phyloP scores from a whole-genome alignment of 805 yeast species.

The Lipomyces sp. region DNA sequence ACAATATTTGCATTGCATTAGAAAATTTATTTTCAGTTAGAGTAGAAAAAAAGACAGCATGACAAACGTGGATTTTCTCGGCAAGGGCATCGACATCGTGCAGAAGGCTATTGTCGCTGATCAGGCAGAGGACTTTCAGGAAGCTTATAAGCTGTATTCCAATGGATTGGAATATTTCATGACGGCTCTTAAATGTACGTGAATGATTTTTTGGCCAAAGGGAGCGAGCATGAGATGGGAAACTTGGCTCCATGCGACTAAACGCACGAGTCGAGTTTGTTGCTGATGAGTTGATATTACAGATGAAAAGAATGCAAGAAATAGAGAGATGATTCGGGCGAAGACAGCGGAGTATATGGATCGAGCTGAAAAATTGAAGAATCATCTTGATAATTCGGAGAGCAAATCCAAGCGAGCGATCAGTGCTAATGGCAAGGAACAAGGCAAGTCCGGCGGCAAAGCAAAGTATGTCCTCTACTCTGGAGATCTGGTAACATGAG shows the following conservation, averaged over 20 bases:
- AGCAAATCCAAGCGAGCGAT: slow-evolving; percentile 45
- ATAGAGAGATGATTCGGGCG: slow-evolving; percentile 84
- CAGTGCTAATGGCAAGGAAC: slow-evolving; percentile 36
- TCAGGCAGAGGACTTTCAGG: slow-evolving; percentile 84
- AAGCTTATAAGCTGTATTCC: slow-evolving; percentile 90
- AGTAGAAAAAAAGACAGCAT: slow-evolving; percentile 14
- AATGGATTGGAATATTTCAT: slow-evolving; percentile 92
- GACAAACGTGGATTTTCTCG: slow-evolving; percentile 65
- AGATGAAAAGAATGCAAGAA: slow-evolving; percentile 84
- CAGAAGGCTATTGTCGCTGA: slow-evolving; percentile 96
- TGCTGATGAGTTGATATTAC: not conserved
- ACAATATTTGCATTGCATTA: not conserved
- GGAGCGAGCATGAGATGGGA: not conserved
- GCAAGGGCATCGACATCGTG: slow-evolving; percentile 92
- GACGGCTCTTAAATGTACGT: slow-evolving; percentile 81
- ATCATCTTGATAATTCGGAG: slow-evolving; percentile 70
- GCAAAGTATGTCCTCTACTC: slow-evolving; percentile 21
- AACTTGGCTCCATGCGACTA: not conserved
- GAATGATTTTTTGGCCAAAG: slow-evolving; percentile 19
- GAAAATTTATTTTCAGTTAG: not conserved
- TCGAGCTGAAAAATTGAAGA: slow-evolving; percentile 92
- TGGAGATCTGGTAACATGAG: not conserved
- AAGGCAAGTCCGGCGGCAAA: slow-evolving; percentile 29
- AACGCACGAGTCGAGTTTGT: not conserved
- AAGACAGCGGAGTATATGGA: slow-evolving; percentile 90